Base-by-base conservation (phyloP, 495 filamentous ascomycete genomes). In the Penicillium canariense region DNA sequence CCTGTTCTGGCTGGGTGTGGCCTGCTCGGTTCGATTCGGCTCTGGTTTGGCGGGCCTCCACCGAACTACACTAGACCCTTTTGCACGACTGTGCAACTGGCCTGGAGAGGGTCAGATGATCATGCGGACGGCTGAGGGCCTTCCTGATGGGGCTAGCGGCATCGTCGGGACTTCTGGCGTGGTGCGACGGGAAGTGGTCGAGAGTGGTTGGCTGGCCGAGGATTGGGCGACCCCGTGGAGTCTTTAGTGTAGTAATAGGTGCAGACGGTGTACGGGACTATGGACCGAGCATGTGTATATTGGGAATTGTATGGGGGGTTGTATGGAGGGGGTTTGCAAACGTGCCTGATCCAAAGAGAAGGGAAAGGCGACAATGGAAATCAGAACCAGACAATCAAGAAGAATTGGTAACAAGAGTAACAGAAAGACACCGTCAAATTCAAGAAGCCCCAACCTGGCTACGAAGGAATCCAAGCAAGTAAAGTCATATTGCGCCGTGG, bases 401-500 rank as follows among this genome's bases (percentile, higher is more conserved):
- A 22, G 26, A 53, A 39, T 31, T 20, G 22, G 34, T 15, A 39
- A 50, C 15, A 47, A 32, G 48, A 30, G 10, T 54, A 12, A 53
- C 39, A 52, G n/a, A 55, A 18, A 52, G 54, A 46, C 44, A 56
- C 30, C 49, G 28, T 32, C 46, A 55, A 60, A 57, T 52, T 55
- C 23, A 15, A 47, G 54, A 25, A 65, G 57, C 48, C 50, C 51
- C 48, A 59, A 62, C 60, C 52, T 62, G 44, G 58, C 60, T 52
- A 28, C 48, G 32, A 44, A 48, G 34, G 50, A 59, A 66, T 48
- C 55, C 40, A 65, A 60, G 52, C 46, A 38, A 54, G 53, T 58
- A 57, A 52, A 59, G 47, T 60, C 65, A 68, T 61, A 63, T 66
- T 73, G 68, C 74, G 73, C 73, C 73, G 58, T 65, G 67, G 57